Evolutionary conservation across 2,329 filamentous ascomycete genomes (phyloP), one percentile per base, ranked within the genome.

Genomic region (Leptographium wingfieldii): DNA sequence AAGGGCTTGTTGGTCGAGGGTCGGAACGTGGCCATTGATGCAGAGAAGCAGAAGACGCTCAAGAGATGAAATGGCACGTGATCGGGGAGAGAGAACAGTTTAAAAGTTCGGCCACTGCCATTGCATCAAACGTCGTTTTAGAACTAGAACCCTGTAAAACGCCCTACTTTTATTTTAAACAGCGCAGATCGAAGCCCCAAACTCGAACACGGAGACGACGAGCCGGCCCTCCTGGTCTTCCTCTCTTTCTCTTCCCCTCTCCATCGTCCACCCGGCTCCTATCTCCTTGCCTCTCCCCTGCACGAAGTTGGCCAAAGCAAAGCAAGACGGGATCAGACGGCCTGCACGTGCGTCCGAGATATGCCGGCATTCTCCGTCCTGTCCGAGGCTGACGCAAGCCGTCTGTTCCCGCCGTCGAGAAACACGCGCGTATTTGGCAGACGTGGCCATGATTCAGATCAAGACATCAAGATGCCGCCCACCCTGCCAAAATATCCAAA

Each of bases 1-100:
- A 99, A 99, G 82, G 94, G 94, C 0, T 69, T 99, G 73, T 74
- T 95, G 66, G 86, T 99, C 3, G 85, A 86, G 75, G 88, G 88
- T 1, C 82, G 86, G 65, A 80, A 87, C 66, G 81, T 90, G 65
- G 86, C 90, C 49, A 86, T 85, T 63, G 89, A 94, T 77, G 94
- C 91, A 1, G 92, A 96, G 82, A 99, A 99, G 82, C 92, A 86
- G 71, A 86, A 84, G 77, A 86, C 82, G 6, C 65, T 86, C 67
- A 86, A 86, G 75, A 73, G 83, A 69, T 85, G 53, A 55, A 55
- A 10, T 11, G 10, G 29, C 16, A 14, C 9, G 46, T 12, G 29
- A 53, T 4, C n/a, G 5, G 48, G 25, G 48, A 12, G n/a, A 52
- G 25, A 46, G n/a, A 27, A 19, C 6, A 7, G 38, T 4, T 40